Percentiles rank a stretch among this genome's conserved stretches.
phyloP scores from a whole-genome alignment of 1,139 yeast species.

The Candida sp. region DNA sequence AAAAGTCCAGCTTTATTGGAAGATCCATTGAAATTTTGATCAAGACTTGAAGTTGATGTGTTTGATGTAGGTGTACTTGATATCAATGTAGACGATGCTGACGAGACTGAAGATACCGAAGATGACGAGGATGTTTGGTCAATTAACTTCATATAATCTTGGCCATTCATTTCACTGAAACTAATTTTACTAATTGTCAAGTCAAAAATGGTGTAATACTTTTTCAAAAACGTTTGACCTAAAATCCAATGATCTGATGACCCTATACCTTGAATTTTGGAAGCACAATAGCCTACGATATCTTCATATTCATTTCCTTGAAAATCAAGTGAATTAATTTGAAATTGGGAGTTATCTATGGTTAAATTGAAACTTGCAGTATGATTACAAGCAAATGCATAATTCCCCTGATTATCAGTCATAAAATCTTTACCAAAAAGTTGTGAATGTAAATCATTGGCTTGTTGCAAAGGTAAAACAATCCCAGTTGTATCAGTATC shows the following conservation, averaged over 20 bases:
- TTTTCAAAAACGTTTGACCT: conserved; percentile 59
- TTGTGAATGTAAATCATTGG: conserved; percentile 43
- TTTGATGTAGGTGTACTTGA: not conserved
- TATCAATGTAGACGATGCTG: conserved; percentile 1
- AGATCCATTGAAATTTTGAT: not conserved
- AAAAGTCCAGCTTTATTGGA: not conserved
- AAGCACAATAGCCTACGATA: conserved; percentile 55
- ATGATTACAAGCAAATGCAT: conserved; percentile 56
- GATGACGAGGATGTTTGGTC: not conserved
- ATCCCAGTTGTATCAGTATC: conserved; percentile 71
- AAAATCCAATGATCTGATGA: conserved; percentile 41
- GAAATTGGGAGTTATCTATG: conserved; percentile 42
- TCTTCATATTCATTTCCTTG: conserved; percentile 44
- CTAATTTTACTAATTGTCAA: conserved; percentile 49
- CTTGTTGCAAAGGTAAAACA: conserved; percentile 56
- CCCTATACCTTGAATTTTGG: conserved; percentile 58
- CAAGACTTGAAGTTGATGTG: not conserved
- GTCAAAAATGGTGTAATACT: conserved; percentile 60
- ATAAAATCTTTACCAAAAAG: conserved; percentile 43
- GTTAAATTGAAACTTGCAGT: conserved; percentile 24
- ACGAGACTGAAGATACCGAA: not conserved
- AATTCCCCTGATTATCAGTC: conserved; percentile 55
- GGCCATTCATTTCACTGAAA: conserved; percentile 19
- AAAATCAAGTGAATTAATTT: conserved; percentile 43
- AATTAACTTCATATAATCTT: not conserved